phyloP scores from a whole-genome alignment of 371 early-diverging fungal genomes.

The Syncephalastrum sp. region DNA sequence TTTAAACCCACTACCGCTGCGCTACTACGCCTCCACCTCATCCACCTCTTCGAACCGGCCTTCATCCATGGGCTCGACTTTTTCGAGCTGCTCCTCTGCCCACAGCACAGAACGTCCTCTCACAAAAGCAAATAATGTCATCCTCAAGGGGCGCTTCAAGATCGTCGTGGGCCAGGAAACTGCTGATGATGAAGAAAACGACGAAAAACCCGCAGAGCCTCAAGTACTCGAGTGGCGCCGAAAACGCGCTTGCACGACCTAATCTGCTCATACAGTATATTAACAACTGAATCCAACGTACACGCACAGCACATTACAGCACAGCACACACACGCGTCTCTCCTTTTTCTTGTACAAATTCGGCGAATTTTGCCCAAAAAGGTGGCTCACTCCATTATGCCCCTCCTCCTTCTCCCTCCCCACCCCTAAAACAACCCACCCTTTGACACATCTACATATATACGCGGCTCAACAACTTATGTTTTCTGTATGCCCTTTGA shows the following conservation, averaged over 20 bases:
- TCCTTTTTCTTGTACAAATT: slow-evolving; percentile 10
- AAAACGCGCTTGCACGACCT: slow-evolving; percentile 34
- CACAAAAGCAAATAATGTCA: slow-evolving; percentile 18
- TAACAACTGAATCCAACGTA: too few relatives aligned
- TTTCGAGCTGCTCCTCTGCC: slow-evolving; percentile 4
- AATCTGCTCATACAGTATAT: background rate
- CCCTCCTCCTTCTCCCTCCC: background rate
- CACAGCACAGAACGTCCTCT: background rate
- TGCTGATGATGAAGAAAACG: slow-evolving; percentile 23
- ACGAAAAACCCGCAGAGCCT: slow-evolving; percentile 16
- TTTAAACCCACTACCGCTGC: background rate
- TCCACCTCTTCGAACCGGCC: slow-evolving; percentile 9
- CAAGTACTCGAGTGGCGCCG: slow-evolving; percentile 45
- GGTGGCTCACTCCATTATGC: slow-evolving; percentile 1
- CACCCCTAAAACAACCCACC: too few relatives aligned
- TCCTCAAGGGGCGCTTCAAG: slow-evolving; percentile 30
- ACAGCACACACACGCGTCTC: background rate
- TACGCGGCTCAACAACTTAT: too few relatives aligned
- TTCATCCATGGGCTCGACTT: background rate
- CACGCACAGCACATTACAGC: too few relatives aligned
- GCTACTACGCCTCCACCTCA: slow-evolving; percentile 9
- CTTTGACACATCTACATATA: too few relatives aligned
- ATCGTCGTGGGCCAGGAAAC: slow-evolving; percentile 24
- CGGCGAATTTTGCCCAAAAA: slow-evolving; percentile 14
- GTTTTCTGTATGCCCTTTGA: slow-evolving; percentile 4